Evolutionary conservation across 1,284 basidiomycete genomes (phyloP).

Genomic region (Heliocybe sulcata): DNA sequence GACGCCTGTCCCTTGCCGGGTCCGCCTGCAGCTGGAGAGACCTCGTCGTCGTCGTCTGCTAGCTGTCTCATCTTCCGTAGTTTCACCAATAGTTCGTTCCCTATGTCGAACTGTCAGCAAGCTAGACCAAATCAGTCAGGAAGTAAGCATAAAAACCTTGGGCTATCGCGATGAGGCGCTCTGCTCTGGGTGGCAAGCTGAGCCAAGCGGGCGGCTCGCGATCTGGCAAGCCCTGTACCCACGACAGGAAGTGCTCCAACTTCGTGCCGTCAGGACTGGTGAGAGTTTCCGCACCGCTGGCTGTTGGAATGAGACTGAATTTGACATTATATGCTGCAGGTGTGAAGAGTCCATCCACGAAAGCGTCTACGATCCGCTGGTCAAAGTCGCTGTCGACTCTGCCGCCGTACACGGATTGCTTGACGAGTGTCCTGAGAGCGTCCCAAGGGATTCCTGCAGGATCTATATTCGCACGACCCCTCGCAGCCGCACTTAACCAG

Average conservation of each 20-base stretch:
- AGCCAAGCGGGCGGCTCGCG: slow-evolving; percentile 91
- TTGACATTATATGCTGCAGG: slow-evolving; percentile 85
- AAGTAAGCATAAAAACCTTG: slow-evolving; percentile 61
- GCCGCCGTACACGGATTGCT: slow-evolving; percentile 93
- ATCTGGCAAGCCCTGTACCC: slow-evolving; percentile 84
- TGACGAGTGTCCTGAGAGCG: slow-evolving; percentile 84
- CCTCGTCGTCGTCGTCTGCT: slow-evolving; percentile 82
- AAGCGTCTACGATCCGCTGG: slow-evolving; percentile 84
- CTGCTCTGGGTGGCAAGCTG: slow-evolving; percentile 84
- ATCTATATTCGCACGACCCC: slow-evolving; percentile 86
- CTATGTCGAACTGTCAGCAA: slow-evolving; percentile 31
- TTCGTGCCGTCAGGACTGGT: slow-evolving; percentile 85
- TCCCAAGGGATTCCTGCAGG: slow-evolving; percentile 90
- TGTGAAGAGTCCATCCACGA: slow-evolving; percentile 86
- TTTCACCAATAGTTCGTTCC: slow-evolving; percentile 76
- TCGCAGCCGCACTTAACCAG: slow-evolving; percentile 77
- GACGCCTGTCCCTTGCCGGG: slow-evolving; percentile 54
- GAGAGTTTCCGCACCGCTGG: slow-evolving; percentile 52
- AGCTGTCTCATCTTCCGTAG: slow-evolving; percentile 89
- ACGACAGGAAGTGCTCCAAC: slow-evolving; percentile 82
- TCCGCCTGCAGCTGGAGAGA: slow-evolving; percentile 37
- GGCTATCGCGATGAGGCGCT: slow-evolving; percentile 83
- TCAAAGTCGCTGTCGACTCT: slow-evolving; percentile 92
- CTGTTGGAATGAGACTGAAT: slow-evolving; percentile 78
- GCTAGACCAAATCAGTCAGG: slow-evolving; percentile 5